Evolutionary conservation across 352 stramenopile species (phyloP).

Genomic region (Phytophthora tentaculata): DNA sequence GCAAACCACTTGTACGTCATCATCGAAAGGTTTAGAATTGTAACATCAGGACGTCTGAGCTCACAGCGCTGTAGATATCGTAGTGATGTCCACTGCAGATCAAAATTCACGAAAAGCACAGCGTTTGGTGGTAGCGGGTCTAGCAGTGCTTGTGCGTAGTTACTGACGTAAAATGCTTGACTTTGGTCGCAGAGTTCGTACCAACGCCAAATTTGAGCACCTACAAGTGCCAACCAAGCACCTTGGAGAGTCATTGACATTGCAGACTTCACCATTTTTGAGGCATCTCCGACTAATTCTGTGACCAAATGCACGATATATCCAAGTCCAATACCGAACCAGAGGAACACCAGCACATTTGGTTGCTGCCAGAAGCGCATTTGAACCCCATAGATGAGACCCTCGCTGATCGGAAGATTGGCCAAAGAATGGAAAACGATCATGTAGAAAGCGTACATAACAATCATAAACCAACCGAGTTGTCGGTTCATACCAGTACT

Average conservation of each 20-base stretch:
- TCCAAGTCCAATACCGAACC: constrained; percentile 70
- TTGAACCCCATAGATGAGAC: constrained; percentile 94
- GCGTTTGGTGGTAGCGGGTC: constrained; percentile 81
- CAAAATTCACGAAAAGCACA: constrained; percentile 92
- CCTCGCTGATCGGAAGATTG: constrained; percentile 93
- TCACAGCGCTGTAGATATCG: constrained; percentile 94
- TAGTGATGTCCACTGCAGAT: constrained; percentile 92
- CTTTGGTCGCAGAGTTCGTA: constrained; percentile 59
- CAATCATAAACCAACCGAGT: constrained; percentile 32
- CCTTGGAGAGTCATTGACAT: neutral
- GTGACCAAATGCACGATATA: constrained; percentile 25
- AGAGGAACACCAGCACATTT: constrained; percentile 92
- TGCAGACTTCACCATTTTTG: neutral
- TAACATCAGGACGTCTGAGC: constrained; percentile 70
- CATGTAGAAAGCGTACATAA: constrained; percentile 90
- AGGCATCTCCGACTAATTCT: neutral
- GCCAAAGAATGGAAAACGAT: constrained; percentile 94
- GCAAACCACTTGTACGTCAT: constrained; percentile 89
- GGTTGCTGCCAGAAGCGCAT: constrained; percentile 95
- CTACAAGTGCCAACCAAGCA: constrained; percentile 33
- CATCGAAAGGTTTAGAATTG: constrained; percentile 91
- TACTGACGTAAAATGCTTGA: constrained; percentile 71
- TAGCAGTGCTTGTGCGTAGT: constrained; percentile 89
- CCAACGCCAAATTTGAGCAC: constrained; percentile 46
- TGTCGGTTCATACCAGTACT: constrained; percentile 18